Conservation (phyloP, 257 asterid species). For the Fraxinus cuspidata region DNA sequence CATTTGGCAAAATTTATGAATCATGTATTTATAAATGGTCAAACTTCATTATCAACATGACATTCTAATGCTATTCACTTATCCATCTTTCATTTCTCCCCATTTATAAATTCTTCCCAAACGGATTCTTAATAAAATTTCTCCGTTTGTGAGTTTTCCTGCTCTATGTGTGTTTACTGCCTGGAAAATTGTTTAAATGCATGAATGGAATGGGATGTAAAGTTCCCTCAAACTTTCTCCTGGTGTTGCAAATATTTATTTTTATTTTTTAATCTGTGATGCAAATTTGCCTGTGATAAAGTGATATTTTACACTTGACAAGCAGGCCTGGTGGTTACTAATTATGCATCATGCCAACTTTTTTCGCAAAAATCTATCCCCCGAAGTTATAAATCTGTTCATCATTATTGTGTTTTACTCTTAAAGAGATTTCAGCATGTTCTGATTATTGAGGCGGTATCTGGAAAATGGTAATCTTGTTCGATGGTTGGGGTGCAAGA, state of each 20-base stretch:
- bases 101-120: too few relatives aligned
- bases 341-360: not conserved
- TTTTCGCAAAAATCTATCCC: not conserved
- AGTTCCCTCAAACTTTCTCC: not conserved
- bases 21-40: too few relatives aligned
- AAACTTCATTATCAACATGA: too few relatives aligned
- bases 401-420: not conserved
- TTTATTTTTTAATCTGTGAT: too few relatives aligned
- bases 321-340: not conserved
- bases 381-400: not conserved
- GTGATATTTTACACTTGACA: not conserved
- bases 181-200: too few relatives aligned
- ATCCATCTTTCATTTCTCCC: too few relatives aligned
- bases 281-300: not conserved
- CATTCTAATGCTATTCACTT: too few relatives aligned
- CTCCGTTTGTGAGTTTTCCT: not conserved
- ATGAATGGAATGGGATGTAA: too few relatives aligned
- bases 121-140: not conserved
- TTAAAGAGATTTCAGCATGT: not conserved
- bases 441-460: not conserved
- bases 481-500: not conserved
- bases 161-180: too few relatives aligned
- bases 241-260: not conserved
- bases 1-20: too few relatives aligned
- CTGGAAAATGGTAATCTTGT: not conserved